A percentile compares a stretch with the other conserved stretches of the same genome.
Evolutionary conservation across 805 yeast species (phyloP).

Genomic region (Peterozyma xylosa): DNA sequence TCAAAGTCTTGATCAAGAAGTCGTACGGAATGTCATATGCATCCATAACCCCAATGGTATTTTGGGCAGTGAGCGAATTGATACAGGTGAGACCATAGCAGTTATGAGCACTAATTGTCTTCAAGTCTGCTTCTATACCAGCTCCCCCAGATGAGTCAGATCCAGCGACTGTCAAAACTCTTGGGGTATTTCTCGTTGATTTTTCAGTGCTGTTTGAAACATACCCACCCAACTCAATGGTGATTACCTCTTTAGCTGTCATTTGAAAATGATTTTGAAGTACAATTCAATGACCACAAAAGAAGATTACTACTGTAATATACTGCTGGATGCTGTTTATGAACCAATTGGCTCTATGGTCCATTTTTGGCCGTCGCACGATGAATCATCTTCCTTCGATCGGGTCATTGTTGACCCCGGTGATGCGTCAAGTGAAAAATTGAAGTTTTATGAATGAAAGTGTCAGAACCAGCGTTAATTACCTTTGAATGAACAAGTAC

Average conservation of each 20-base stretch:
- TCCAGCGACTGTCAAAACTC: slow-evolving; percentile 53
- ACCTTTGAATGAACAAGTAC: too few relatives aligned
- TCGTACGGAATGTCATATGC: slow-evolving; percentile 34
- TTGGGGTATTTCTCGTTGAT: slow-evolving; percentile 16
- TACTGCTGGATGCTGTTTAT: too few relatives aligned
- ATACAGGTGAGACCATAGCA: slow-evolving; percentile 75
- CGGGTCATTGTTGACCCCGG: too few relatives aligned
- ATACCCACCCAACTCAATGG: slow-evolving; percentile 33
- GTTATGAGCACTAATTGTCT: slow-evolving; percentile 66
- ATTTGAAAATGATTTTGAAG: too few relatives aligned
- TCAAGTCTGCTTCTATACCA: slow-evolving; percentile 84
- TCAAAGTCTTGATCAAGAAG: slow-evolving; percentile 40
- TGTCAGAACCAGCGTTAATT: too few relatives aligned
- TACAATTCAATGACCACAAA: too few relatives aligned
- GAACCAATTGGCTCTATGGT: too few relatives aligned
- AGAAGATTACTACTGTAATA: too few relatives aligned
- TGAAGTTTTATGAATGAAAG: too few relatives aligned
- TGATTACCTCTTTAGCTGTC: slow-evolving; percentile 53
- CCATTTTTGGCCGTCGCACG: too few relatives aligned
- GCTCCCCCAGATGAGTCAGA: slow-evolving; percentile 89
- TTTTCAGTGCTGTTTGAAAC: neutral
- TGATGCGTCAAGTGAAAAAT: too few relatives aligned
- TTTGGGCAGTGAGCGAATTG: slow-evolving; percentile 76
- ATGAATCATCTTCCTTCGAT: too few relatives aligned
- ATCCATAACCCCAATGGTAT: slow-evolving; percentile 39